A percentile compares a stretch with the other conserved stretches of the same genome.
These are phyloP conservation scores for Macrocybe sp. DNA, from an alignment of 1,284 basidiomycete genomes.

Conservation along the genomic window DNA sequence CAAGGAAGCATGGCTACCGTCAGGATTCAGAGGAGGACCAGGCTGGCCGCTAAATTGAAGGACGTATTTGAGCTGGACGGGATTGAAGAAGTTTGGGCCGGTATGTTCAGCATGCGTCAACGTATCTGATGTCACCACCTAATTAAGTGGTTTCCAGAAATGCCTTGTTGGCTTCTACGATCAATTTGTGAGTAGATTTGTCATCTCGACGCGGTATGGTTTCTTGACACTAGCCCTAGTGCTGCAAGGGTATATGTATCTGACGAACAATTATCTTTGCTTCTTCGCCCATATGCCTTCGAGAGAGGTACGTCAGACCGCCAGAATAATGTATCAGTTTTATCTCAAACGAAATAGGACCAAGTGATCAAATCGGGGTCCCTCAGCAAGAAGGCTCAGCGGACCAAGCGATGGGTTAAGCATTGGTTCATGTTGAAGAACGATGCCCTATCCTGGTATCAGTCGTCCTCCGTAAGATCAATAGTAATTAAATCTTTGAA, in stretches of 20 bases:
- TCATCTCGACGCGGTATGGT: constrained; percentile 1
- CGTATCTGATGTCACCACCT: constrained; percentile 5
- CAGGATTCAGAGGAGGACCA: constrained; percentile 60
- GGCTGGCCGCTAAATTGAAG: constrained; percentile 77
- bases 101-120: constrained; percentile 33
- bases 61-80: constrained; percentile 81
- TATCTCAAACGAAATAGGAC: constrained; percentile 43
- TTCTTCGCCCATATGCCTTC: constrained; percentile 96
- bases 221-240: constrained; percentile 41
- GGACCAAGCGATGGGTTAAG: constrained; percentile 85
- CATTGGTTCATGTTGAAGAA: constrained; percentile 96
- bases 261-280: constrained; percentile 89
- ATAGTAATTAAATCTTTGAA: constrained; percentile 5
- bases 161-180: constrained; percentile 86
- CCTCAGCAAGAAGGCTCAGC: constrained; percentile 77
- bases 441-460: constrained; percentile 91
- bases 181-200: constrained; percentile 70
- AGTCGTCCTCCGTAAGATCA: constrained; percentile 74
- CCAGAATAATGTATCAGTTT: background rate
- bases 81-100: constrained; percentile 79
- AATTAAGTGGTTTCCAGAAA: constrained; percentile 45
- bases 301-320: constrained; percentile 55
- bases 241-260: constrained; percentile 94
- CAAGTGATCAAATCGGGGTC: constrained; percentile 85
- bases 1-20: constrained; percentile 68